These are phyloP conservation scores for Botrytis paeoniae DNA, from an alignment of 2,329 filamentous ascomycete species.

Conservation along the genomic window DNA sequence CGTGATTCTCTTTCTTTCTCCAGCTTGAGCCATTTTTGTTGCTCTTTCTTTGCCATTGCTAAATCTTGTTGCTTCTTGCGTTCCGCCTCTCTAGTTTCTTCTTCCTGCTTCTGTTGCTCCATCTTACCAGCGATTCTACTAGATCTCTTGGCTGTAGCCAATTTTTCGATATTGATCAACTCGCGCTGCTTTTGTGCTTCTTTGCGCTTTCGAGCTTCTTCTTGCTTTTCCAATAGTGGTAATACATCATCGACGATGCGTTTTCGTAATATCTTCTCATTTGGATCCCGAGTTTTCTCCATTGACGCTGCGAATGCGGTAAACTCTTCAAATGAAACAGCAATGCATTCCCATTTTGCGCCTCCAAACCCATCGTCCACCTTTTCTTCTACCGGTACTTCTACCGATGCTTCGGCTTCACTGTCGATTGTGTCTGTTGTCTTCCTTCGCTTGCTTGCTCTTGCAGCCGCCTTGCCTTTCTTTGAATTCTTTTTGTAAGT, in stretches of 20 bases:
- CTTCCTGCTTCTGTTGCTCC: constrained; percentile 73
- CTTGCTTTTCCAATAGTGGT: constrained; percentile 78
- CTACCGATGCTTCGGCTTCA: constrained; percentile 41
- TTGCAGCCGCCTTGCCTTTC: constrained; percentile 59
- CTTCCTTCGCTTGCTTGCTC: constrained; percentile 72
- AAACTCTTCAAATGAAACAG: constrained; percentile 77
- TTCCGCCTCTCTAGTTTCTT: constrained; percentile 68
- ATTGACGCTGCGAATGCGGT: constrained; percentile 67
- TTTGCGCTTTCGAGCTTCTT: constrained; percentile 70
- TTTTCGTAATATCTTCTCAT: constrained; percentile 75
- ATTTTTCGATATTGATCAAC: constrained; percentile 74
- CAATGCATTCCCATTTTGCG: constrained; percentile 88
- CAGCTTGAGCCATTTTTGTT: constrained; percentile 55
- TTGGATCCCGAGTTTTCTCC: constrained; percentile 72
- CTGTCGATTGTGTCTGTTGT: constrained; percentile 46
- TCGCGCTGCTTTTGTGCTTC: constrained; percentile 70
- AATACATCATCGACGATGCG: constrained; percentile 75
- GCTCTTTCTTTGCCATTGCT: constrained; percentile 62
- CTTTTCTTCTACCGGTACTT: constrained; percentile 42
- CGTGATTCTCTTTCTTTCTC: constrained; percentile 76
- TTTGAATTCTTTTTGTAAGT: constrained; percentile 66
- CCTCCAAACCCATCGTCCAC: constrained; percentile 67
- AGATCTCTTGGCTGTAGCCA: constrained; percentile 92
- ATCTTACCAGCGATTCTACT: constrained; percentile 80
- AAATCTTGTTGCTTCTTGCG: constrained; percentile 63